A percentile compares a stretch with the other conserved stretches of the same genome.
phyloP scores from a whole-genome alignment of 306 rosid genomes.

The Cotoneaster glaucophyllus region DNA sequence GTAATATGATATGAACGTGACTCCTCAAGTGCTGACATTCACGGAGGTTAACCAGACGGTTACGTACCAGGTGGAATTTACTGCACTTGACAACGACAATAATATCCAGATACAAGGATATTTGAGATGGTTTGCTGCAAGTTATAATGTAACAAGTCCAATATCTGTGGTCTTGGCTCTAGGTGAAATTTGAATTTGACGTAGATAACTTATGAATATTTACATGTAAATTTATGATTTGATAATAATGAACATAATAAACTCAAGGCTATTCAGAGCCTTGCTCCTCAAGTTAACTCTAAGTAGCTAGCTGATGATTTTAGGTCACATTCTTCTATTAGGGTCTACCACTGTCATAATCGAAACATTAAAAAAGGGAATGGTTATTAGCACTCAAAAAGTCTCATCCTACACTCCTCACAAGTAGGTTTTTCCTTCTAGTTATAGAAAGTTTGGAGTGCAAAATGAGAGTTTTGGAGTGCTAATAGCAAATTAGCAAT shows the following conservation, averaged over 20 bases:
- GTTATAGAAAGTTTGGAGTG: too few species aligned
- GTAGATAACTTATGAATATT: neutral
- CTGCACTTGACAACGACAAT: conserved; percentile 3
- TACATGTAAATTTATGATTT: neutral
- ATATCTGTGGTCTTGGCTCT: conserved; percentile 13
- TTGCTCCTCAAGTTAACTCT: neutral
- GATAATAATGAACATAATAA: neutral
- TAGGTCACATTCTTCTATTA: too few species aligned
- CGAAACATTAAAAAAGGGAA: too few species aligned
- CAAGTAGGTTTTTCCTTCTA: too few species aligned
- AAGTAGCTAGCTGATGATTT: neutral
- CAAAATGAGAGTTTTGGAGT: too few species aligned
- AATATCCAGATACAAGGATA: conserved; percentile 30
- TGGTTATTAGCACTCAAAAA: too few species aligned
- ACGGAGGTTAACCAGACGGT: conserved; percentile 31
- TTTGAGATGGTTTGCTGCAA: conserved; percentile 34
- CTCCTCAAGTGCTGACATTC: conserved; percentile 26
- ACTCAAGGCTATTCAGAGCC: neutral
- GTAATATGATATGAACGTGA: conserved; percentile 16
- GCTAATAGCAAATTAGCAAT: too few species aligned
- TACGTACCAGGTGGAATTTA: conserved; percentile 18
- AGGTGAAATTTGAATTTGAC: too few species aligned
- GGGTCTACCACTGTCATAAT: too few species aligned
- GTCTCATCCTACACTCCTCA: too few species aligned
- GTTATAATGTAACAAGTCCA: conserved; percentile 33